Conservation (phyloP, 306 rosid genomes). For the Acacia confusa region DNA sequence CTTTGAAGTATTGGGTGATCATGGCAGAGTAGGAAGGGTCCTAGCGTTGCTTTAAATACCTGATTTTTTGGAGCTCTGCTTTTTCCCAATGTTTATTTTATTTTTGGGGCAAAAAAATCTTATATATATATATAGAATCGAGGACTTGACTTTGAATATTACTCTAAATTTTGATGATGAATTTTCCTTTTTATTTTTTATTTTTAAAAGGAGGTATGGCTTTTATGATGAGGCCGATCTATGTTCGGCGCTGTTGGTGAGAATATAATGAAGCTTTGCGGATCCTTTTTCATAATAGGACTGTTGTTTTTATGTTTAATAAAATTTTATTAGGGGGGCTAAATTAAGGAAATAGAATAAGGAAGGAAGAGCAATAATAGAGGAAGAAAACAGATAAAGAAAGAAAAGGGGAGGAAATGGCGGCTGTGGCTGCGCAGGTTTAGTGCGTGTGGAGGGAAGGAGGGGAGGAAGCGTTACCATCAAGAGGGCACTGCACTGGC, state of each 20-base stretch:
- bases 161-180: not conserved
- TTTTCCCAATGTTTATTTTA: not conserved
- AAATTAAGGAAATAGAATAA: not conserved
- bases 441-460: not conserved
- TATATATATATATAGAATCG: slow-evolving; percentile 16
- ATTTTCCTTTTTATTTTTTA: not conserved
- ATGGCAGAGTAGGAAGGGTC: slow-evolving; percentile 29
- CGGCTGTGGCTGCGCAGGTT: slow-evolving; percentile 86
- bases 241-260: slow-evolving; percentile 16
- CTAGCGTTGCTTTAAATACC: slow-evolving; percentile 40
- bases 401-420: slow-evolving; percentile 42
- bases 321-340: not conserved
- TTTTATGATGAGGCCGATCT: slow-evolving; percentile 20
- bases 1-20: slow-evolving; percentile 24
- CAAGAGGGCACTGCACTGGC: slow-evolving; percentile 50
- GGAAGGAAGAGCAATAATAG: not conserved
- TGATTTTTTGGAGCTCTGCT: not conserved
- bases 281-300: not conserved
- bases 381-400: not conserved
- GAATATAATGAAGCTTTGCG: not conserved
- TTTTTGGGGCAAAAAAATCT: not conserved
- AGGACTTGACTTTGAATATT: slow-evolving; percentile 11
- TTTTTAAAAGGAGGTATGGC: not conserved
- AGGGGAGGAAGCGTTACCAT: slow-evolving; percentile 38
- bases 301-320: not conserved